Evolutionary conservation across 2,329 filamentous ascomycete genomes (phyloP), one percentile per base, ranked within the genome.

Genomic region (Monosporascus sp.): DNA sequence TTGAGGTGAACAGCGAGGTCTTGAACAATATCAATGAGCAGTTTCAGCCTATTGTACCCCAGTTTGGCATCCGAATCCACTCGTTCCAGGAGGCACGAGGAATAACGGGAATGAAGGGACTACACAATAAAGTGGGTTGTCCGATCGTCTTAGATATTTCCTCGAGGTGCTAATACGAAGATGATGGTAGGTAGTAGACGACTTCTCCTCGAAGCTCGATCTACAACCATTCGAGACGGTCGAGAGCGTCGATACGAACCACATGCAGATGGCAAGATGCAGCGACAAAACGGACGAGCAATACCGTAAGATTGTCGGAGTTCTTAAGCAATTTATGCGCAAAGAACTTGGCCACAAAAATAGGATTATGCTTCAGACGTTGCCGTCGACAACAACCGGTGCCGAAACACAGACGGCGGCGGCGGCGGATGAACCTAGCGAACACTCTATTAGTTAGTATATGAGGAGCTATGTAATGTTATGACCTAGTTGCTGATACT

Each of bases 201-300:
- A 72, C 56, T 70, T 67, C 52, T 74, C 71, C 31, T 22, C 54
- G 46, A 51, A 37, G 39, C 11, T 49, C 68, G 18, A 25, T 25
- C 24, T 25, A 6, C 24, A 6, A 25, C 6, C 24, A 6, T 25
- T 25, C 24, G 70, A 74, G 57, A 70, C 62, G 2, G 65, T 71
- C 6, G 69, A 73, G 51, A 70, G 60, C 49, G 69, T 74, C 27
- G 67, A 74, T 53, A 66, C 69, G 11, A 66, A 74, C 48, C 71
- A 74, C 52, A 71, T 64, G 55, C 60, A 72, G 48, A 73, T 74
- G 63, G 64, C 60, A 11, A 67, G 63, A 57, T 71, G 62, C 51
- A 58, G 34, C 17, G 57, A 58, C 41, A 62, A 54, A 52, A 53
- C 56, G 18, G 68, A 72, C 48, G 51, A 62, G 27, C 59, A 57